Conservation (phyloP, 345 rosid species). For the Raphanus raphanistrum region DNA sequence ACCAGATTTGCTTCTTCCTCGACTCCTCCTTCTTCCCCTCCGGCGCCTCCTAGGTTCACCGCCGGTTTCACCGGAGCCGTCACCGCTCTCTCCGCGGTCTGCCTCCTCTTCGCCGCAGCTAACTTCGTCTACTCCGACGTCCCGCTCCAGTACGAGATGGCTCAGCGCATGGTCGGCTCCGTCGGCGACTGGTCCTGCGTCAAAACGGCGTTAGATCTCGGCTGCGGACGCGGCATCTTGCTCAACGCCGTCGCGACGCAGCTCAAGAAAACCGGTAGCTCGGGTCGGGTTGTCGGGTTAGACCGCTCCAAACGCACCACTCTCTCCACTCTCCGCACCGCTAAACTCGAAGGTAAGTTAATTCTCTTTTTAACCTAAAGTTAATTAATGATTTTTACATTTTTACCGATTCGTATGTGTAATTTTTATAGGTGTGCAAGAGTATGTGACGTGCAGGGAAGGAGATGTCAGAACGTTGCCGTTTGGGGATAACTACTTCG, state of each 20-base stretch:
- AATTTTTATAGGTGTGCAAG: conserved; percentile 71
- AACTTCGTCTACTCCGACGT: conserved; percentile 86
- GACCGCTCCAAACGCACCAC: conserved; percentile 82
- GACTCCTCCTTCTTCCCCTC: conserved; percentile 42
- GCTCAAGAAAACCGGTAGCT: conserved; percentile 92
- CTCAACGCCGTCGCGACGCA: conserved; percentile 93
- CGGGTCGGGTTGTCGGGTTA: conserved; percentile 93
- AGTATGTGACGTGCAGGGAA: conserved; percentile 91
- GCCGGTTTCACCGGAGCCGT: conserved; percentile 84
- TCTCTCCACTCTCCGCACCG: conserved; percentile 83
- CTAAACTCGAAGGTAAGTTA: conserved; percentile 71
- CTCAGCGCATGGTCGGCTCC: conserved; percentile 80
- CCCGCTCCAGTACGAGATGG: conserved; percentile 82
- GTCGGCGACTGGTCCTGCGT: conserved; percentile 92
- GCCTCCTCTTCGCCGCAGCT: conserved; percentile 82
- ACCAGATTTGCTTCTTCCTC: conserved; percentile 56
- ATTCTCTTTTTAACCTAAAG: neutral
- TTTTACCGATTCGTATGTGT: neutral
- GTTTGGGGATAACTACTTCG: conserved; percentile 85
- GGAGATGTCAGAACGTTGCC: conserved; percentile 88
- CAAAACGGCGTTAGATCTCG: conserved; percentile 84
- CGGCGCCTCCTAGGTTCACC: conserved; percentile 64
- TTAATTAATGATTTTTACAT: neutral
- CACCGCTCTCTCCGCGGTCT: conserved; percentile 73
- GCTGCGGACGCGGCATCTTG: conserved; percentile 90